Percentiles rank a stretch among this genome's conserved stretches.
Conservation (phyloP, 139 green algal species). For the Deuterostichococcus epilithicus region DNA sequence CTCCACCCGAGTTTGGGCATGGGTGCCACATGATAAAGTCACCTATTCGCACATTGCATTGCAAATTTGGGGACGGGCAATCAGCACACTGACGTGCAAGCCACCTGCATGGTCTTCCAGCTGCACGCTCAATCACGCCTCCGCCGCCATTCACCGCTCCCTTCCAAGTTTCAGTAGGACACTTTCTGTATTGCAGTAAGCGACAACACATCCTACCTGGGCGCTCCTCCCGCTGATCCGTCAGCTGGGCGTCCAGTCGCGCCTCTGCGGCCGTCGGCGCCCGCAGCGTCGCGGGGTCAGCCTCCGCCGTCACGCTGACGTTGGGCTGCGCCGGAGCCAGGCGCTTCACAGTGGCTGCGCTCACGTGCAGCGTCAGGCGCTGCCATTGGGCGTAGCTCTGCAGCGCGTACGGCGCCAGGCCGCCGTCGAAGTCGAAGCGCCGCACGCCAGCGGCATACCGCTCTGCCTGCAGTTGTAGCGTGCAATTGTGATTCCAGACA, state of each 20-base stretch:
- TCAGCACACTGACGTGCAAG: no score
- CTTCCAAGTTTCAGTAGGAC: no score
- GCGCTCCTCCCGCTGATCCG: slow-evolving; percentile 1
- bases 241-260: slow-evolving; percentile 46
- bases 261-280: slow-evolving; percentile 50
- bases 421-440: slow-evolving; percentile 70
- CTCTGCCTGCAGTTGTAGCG: slow-evolving; percentile 30
- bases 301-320: slow-evolving; percentile 62
- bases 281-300: slow-evolving; percentile 18
- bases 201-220: no score
- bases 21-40: no score
- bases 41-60: no score
- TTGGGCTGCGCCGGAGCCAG: slow-evolving; percentile 23
- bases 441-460: slow-evolving; percentile 50
- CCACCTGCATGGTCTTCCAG: no score
- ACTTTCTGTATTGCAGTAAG: no score
- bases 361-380: slow-evolving; percentile 49
- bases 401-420: slow-evolving; percentile 79
- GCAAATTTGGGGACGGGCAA: no score
- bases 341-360: not conserved
- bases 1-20: no score
- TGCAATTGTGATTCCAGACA: no score
- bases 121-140: no score
- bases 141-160: no score
- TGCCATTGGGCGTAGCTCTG: slow-evolving; percentile 43